A percentile compares a stretch with the other conserved stretches of the same genome.
These are phyloP conservation scores for Simmondsia chinensis DNA, from an alignment of 148 eudicot species.

Conservation along the genomic window DNA sequence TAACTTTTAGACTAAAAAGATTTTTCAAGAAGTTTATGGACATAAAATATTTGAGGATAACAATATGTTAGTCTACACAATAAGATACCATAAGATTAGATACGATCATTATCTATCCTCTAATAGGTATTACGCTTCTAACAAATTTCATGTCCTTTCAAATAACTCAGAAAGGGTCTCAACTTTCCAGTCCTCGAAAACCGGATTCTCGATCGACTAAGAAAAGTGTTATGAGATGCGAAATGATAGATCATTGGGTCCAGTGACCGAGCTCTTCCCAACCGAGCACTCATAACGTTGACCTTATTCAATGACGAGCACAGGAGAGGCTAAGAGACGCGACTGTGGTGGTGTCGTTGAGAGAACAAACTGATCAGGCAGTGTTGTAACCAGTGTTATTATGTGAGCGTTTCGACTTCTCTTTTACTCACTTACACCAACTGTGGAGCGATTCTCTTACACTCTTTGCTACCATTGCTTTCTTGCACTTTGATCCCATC, in stretches of 20 bases:
- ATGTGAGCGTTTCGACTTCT: conserved; percentile 55
- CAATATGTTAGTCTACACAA: too few species aligned
- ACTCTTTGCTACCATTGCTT: conserved; percentile 82
- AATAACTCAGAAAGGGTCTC: conserved; percentile 53
- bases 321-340: conserved; percentile 72
- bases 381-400: too few species aligned
- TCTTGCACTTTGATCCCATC: conserved; percentile 96
- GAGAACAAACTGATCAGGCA: conserved; percentile 73
- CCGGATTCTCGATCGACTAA: conserved; percentile 25
- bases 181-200: conserved; percentile 10
- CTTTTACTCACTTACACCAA: conserved; percentile 97
- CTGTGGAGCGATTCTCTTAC: conserved; percentile 91
- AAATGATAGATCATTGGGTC: conserved; percentile 32
- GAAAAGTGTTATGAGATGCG: conserved; percentile 39
- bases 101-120: too few species aligned
- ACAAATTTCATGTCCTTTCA: conserved; percentile 23
- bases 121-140: too few species aligned
- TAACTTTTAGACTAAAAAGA: too few species aligned
- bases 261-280: conserved; percentile 2
- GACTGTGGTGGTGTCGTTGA: conserved; percentile 67
- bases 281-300: conserved; percentile 12
- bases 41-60: too few species aligned
- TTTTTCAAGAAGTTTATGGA: too few species aligned
- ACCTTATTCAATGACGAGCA: conserved; percentile 62
- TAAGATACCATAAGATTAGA: too few species aligned